These are phyloP conservation scores for Ophiocordyceps camponoti-rufipedis DNA, from an alignment of 2,329 filamentous ascomycete species.

Conservation along the genomic window DNA sequence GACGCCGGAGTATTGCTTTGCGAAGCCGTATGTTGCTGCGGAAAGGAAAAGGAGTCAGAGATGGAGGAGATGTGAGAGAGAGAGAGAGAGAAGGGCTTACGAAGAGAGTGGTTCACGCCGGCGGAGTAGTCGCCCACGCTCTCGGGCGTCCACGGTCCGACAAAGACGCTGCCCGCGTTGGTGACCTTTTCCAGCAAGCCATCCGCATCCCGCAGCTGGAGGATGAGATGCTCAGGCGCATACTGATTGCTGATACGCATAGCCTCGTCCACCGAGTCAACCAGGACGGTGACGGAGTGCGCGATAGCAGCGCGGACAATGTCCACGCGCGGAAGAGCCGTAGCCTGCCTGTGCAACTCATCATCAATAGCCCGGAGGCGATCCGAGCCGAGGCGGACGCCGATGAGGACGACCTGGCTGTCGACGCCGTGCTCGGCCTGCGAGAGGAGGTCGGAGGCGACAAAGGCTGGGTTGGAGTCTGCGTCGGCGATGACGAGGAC, in stretches of 20 bases:
- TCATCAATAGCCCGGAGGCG: slow-evolving; percentile 74
- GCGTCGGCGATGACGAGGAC: slow-evolving; percentile 91
- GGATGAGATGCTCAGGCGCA: slow-evolving; percentile 88
- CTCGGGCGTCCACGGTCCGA: slow-evolving; percentile 92
- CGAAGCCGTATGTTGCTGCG: slow-evolving; percentile 87
- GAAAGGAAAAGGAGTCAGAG: no score
- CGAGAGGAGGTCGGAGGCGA: slow-evolving; percentile 83
- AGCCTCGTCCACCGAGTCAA: slow-evolving; percentile 52
- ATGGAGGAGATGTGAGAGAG: neutral
- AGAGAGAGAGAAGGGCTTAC: slow-evolving; percentile 33
- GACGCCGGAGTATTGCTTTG: slow-evolving; percentile 95
- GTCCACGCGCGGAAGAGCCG: slow-evolving; percentile 72
- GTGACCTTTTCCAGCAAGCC: slow-evolving; percentile 59
- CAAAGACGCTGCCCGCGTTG: slow-evolving; percentile 92
- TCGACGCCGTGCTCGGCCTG: slow-evolving; percentile 96
- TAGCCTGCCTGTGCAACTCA: slow-evolving; percentile 75
- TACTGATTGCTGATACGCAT: slow-evolving; percentile 81
- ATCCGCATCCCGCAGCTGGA: slow-evolving; percentile 68
- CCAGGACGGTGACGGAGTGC: slow-evolving; percentile 77
- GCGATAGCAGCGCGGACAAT: slow-evolving; percentile 81
- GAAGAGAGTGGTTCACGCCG: slow-evolving; percentile 91
- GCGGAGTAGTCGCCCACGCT: slow-evolving; percentile 96
- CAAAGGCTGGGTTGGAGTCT: slow-evolving; percentile 77
- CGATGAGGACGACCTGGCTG: slow-evolving; percentile 84
- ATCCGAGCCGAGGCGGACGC: slow-evolving; percentile 56